Conservation (phyloP, 202 grass and related monocot genomes). For the Elaeis oleifera region DNA sequence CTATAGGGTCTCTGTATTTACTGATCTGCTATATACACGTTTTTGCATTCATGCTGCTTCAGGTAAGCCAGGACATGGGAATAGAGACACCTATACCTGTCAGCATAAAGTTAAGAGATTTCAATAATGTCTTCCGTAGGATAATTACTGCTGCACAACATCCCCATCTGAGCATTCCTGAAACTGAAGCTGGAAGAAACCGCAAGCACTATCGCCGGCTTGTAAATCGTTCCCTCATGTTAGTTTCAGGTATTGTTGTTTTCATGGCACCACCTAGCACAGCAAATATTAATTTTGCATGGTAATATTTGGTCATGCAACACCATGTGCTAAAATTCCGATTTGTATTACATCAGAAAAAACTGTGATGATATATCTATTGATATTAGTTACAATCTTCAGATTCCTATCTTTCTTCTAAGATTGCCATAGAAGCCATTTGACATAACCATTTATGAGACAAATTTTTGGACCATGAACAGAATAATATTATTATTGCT, state of each 20-base stretch:
- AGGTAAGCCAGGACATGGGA: slow-evolving; percentile 99
- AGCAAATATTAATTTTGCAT: background rate
- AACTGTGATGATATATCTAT: no score
- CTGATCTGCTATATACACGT: no score
- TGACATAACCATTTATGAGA: no score
- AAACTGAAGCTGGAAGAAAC: slow-evolving; percentile 93
- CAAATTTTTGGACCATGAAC: no score
- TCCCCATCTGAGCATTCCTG: slow-evolving; percentile 90
- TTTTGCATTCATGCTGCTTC: slow-evolving; percentile 19
- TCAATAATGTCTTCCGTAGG: slow-evolving; percentile 71
- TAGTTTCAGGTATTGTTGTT: slow-evolving; percentile 63
- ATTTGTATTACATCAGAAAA: background rate
- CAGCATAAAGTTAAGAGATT: slow-evolving; percentile 81
- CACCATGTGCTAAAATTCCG: background rate
- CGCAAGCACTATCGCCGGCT: slow-evolving; percentile 87
- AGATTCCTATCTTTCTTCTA: no score
- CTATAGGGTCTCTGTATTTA: no score
- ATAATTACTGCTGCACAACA: slow-evolving; percentile 59
- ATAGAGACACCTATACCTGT: slow-evolving; percentile 91
- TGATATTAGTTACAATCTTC: no score
- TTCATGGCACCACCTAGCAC: background rate
- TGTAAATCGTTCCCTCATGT: slow-evolving; percentile 88
- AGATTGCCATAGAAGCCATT: no score
- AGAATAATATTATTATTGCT: no score
- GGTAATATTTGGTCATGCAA: background rate